These are phyloP conservation scores for Penicillium riverlandense DNA, from an alignment of 495 filamentous ascomycete species.

Conservation along the genomic window DNA sequence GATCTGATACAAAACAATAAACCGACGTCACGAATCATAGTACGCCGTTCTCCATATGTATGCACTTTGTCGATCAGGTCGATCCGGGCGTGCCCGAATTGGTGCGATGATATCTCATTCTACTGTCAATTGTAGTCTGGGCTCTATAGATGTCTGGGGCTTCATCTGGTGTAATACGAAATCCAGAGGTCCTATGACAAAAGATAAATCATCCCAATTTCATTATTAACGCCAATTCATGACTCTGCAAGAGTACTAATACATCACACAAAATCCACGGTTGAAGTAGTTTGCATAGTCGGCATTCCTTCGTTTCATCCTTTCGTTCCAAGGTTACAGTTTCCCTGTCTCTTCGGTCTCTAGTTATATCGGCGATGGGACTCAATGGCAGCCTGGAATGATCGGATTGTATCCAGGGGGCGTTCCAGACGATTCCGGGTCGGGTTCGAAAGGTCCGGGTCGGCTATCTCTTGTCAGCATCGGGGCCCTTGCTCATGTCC, in stretches of 20 bases:
- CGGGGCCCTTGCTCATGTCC: too few species aligned
- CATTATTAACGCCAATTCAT: too few species aligned
- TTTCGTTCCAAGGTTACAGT: neutral
- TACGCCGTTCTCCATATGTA: too few species aligned
- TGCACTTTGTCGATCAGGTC: too few species aligned
- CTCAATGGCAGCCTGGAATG: constrained; percentile 88
- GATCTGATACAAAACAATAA: neutral
- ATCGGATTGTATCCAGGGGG: constrained; percentile 86
- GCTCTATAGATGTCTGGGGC: too few species aligned
- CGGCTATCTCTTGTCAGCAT: constrained; percentile 12
- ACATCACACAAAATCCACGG: constrained; percentile 2
- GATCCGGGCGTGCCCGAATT: too few species aligned
- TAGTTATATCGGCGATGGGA: constrained; percentile 24
- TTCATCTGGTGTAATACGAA: too few species aligned
- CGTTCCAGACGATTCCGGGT: constrained; percentile 82
- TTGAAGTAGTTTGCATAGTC: constrained; percentile 4
- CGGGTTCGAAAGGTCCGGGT: constrained; percentile 46
- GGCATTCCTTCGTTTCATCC: constrained; percentile 7
- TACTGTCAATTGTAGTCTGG: too few species aligned
- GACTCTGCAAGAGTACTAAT: constrained; percentile 1
- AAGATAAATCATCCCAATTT: too few species aligned
- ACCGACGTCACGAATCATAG: too few species aligned
- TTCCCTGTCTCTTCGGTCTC: constrained; percentile 2
- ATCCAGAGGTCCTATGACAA: too few species aligned
- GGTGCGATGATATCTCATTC: too few species aligned